Evolutionary conservation across 179 eudicot species (phyloP).

Genomic region (Beta macrorhiza): DNA sequence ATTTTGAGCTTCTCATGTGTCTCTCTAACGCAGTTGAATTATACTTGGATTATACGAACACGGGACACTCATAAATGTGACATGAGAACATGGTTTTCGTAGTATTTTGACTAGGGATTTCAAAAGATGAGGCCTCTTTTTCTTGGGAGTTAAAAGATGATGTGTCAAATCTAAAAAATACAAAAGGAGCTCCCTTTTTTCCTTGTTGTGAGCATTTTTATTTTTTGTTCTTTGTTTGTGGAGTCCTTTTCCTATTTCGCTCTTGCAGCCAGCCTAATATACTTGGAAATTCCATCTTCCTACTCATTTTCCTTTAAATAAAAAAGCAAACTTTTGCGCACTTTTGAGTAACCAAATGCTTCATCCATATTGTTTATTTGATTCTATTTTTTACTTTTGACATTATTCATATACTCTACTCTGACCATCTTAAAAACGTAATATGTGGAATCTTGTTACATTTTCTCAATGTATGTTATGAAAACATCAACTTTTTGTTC

Average conservation of each 20-base stretch:
- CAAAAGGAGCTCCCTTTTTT: not conserved
- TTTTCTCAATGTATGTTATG: no score
- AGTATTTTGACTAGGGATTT: slow-evolving; percentile 14
- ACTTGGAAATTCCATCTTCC: not conserved
- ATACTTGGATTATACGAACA: no score
- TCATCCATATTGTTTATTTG: no score
- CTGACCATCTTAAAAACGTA: no score
- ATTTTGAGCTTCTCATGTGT: no score
- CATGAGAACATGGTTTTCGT: slow-evolving; percentile 3
- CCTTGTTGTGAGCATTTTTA: slow-evolving; percentile 1
- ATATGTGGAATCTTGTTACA: no score
- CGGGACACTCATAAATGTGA: not conserved
- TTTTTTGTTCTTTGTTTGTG: slow-evolving; percentile 6
- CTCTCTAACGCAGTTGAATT: no score
- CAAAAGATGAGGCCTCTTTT: slow-evolving; percentile 11
- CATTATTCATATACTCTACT: no score
- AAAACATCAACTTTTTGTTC: no score
- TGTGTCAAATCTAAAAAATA: not conserved
- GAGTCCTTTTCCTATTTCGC: slow-evolving; percentile 1
- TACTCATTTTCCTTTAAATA: not conserved
- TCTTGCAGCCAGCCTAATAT: not conserved
- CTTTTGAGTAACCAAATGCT: no score
- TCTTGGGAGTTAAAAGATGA: not conserved
- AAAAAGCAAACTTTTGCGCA: no score
- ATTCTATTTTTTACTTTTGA: no score